Evolutionary conservation across 495 filamentous ascomycete species (phyloP), one percentile per base, ranked within the genome.

Genomic region (Penicillium mononematosum): DNA sequence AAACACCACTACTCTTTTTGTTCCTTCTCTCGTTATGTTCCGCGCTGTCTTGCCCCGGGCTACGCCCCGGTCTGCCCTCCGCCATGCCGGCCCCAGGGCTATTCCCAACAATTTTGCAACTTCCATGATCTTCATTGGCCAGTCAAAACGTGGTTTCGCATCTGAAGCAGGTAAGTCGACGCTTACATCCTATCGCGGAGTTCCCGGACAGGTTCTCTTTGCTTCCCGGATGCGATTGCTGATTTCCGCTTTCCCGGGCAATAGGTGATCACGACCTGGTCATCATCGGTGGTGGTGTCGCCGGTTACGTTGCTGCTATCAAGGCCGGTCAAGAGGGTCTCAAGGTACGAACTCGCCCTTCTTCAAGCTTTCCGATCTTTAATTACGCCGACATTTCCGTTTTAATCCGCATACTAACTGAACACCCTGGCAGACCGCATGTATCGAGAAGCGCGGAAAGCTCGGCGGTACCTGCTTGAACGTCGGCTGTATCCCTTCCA

Each of bases 401-500:
- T 9, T 7, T 22, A 17, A 52, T 53, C 16, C 16, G 22, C 22
- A 25, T 46, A 52, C 63, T 64, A 58, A 66, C 44, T 57, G 31
- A 19, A 50, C 38, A 59, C 25, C 8, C 25, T 57, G 36, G 50
- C 68, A 97, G 93, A 92, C 96, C 58, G 86, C 89, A 46, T 98
- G 94, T 79, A 94, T 98, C 80, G 94, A 98, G 81, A 98, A 98
- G 82, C 92, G 94, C 68, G 94, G 92, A 62, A 82, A 84, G 55
- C 87, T 98, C 65, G 94, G 94, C 63, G 94, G 94, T 67, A 98
- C 94, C 61, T 98, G 94, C 81, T 80, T 98, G 65, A 98, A 98
- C 78, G 94, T 98, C 71, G 94, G 94, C 76, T 98, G 94, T 78
- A 98, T 98, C 67, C 94, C 94, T 45, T 98, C 94, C 56, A 98